Conservation (phyloP, 1,284 basidiomycete genomes). For the Ceratobasidium sp. region DNA sequence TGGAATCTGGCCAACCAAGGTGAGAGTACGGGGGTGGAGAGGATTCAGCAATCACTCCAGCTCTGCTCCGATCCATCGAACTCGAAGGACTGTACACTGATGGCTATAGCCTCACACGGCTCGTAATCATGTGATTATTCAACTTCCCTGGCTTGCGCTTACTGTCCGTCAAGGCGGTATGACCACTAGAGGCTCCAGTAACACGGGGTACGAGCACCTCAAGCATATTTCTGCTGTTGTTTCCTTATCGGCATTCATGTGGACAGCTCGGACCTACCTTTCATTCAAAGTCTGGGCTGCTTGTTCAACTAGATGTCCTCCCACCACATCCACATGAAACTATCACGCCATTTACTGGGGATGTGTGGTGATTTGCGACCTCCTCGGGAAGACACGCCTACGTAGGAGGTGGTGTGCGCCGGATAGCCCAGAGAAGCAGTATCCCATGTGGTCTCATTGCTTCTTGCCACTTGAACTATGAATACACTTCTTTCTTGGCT, state of each 20-base stretch:
- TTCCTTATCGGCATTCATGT: too few relatives aligned
- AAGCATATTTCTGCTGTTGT: too few relatives aligned
- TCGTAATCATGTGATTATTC: not conserved
- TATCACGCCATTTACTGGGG: slow-evolving; percentile 33
- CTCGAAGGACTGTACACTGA: slow-evolving; percentile 86
- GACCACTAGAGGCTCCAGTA: too few relatives aligned
- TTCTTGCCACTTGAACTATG: slow-evolving; percentile 21
- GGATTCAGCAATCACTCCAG: slow-evolving; percentile 66
- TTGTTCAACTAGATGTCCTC: too few relatives aligned
- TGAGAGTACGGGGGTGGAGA: slow-evolving; percentile 67
- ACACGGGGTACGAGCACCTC: too few relatives aligned
- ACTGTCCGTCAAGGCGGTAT: too few relatives aligned
- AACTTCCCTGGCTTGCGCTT: not conserved
- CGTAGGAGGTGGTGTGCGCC: slow-evolving; percentile 23
- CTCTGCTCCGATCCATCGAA: slow-evolving; percentile 67
- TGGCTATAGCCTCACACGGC: not conserved
- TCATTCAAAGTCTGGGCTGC: too few relatives aligned
- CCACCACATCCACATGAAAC: too few relatives aligned
- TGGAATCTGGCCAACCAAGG: slow-evolving; percentile 87
- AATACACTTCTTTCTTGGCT: slow-evolving; percentile 5
- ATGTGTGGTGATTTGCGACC: not conserved
- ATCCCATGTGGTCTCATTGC: slow-evolving; percentile 30
- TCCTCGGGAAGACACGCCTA: not conserved
- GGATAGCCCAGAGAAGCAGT: slow-evolving; percentile 28
- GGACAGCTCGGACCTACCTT: too few relatives aligned